Evolutionary conservation across 1,284 basidiomycete species (phyloP).

Genomic region (Ceratobasidium sp.): DNA sequence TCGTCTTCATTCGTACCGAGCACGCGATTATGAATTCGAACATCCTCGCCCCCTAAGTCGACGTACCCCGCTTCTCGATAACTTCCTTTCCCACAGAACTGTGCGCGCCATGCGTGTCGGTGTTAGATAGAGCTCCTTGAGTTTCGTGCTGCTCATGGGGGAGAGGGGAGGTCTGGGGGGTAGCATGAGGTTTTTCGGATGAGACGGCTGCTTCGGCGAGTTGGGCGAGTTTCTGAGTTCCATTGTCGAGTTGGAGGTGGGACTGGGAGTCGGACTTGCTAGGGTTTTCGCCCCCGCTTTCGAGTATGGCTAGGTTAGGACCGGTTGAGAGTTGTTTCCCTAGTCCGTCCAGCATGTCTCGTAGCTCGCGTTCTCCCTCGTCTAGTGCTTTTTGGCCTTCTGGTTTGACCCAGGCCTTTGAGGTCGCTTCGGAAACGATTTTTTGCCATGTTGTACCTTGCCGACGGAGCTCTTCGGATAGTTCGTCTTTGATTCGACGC

Average conservation of each 20-base stretch:
- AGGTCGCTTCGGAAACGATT: slow-evolving; percentile 71
- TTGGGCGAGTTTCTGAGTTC: slow-evolving; percentile 18
- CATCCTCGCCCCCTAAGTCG: neutral
- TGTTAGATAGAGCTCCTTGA: neutral
- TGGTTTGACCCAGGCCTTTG: slow-evolving; percentile 63
- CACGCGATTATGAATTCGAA: slow-evolving; percentile 5
- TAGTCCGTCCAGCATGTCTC: slow-evolving; percentile 67
- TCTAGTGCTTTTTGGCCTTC: slow-evolving; percentile 61
- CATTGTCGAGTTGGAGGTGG: slow-evolving; percentile 21
- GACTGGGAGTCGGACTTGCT: neutral
- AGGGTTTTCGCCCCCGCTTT: no score
- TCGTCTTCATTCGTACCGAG: neutral
- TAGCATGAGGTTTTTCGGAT: slow-evolving; percentile 17
- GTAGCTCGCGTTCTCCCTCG: slow-evolving; percentile 73
- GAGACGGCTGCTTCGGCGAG: slow-evolving; percentile 31
- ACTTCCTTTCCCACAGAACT: slow-evolving; percentile 13
- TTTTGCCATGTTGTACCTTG: slow-evolving; percentile 81
- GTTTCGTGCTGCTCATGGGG: neutral
- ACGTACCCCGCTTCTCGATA: slow-evolving; percentile 22
- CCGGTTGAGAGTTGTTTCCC: slow-evolving; percentile 57
- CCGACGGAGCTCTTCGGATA: slow-evolving; percentile 71
- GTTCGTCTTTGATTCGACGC: slow-evolving; percentile 92
- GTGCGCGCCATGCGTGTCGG: neutral
- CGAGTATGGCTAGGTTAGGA: slow-evolving; percentile 22
- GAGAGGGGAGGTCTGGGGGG: neutral